Evolutionary conservation across 176 grass and related monocot genomes (phyloP), one percentile per base, ranked within the genome.

Genomic region (Lolium rigidum): DNA sequence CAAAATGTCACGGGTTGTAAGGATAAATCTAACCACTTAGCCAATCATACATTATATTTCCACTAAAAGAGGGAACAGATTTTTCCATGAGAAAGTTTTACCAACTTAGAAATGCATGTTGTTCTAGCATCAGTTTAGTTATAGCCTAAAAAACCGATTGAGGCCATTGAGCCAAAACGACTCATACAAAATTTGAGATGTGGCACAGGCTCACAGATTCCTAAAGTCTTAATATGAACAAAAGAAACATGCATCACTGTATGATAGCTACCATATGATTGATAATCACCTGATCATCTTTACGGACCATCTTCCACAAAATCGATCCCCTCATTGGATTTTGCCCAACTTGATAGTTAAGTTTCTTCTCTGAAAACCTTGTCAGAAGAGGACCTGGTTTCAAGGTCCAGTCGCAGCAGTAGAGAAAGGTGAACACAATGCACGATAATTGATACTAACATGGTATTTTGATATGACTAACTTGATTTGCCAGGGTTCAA

Each of bases 291-390:
- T 84, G 57, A 86, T 84, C 49, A 77, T 79, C 79, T 60, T 88
- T 24, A 80, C 84, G 92, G 31, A 90, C 60, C 83, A 95, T 91
- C 77, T 80, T 95, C 96, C 96, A 98, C 80, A 94, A 74, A 85
- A 98, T 91, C 47, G 96, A 98, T 28, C 76, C 73, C 37, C 65
- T 82, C 65, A 94, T 88, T 79, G 70, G 54, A 81, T 98, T 95
- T 55, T 63, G 67, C 6, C 52, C 89, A 78, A 89, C 14, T 74
- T 49, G 75, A 68, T 80, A 92, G 1, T 11, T 62, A 81, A 95
- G 77, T 15, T 59, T 79, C 12, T 98, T 94, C 35, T 92, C 88
- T 16, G 74, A 31, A 79, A 95, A 92, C 55, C 86, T 89, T 44
- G 58, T 73, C 50, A 95, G 71, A 91, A 98, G 93, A 74, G 35